Evolutionary conservation across 306 rosid species (phyloP).

Genomic region (Arachis hypogaea): DNA sequence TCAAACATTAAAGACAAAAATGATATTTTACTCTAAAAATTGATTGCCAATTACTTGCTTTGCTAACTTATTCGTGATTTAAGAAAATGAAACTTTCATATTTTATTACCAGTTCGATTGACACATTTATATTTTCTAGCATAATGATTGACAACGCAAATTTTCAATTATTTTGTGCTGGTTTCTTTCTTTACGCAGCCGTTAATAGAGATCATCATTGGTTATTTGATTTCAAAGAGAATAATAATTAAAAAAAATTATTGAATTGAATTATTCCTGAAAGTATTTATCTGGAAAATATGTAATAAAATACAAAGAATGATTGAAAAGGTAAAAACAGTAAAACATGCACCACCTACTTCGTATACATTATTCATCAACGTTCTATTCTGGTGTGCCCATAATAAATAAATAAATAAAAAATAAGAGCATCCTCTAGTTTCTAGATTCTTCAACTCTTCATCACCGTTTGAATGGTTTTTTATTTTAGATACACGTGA

Average conservation of each 20-base stretch:
- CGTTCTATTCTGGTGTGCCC: conserved; percentile 1
- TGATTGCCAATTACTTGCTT: not conserved
- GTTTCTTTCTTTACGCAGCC: too few relatives aligned
- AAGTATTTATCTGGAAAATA: not conserved
- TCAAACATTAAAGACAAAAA: too few relatives aligned
- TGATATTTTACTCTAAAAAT: too few relatives aligned
- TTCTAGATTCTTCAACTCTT: not conserved
- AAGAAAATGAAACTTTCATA: not conserved
- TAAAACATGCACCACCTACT: not conserved
- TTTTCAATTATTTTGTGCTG: too few relatives aligned
- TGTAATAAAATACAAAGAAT: too few relatives aligned
- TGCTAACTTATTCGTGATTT: not conserved
- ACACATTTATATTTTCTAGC: not conserved
- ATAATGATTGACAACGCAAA: too few relatives aligned
- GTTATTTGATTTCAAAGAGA: too few relatives aligned
- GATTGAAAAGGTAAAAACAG: not conserved
- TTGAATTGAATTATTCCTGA: not conserved
- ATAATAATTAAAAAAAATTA: too few relatives aligned
- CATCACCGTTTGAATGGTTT: not conserved
- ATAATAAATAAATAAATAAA: too few relatives aligned
- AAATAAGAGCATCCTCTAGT: not conserved
- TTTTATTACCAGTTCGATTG: not conserved
- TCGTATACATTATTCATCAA: not conserved
- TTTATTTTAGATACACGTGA: not conserved
- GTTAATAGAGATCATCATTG: too few relatives aligned